A percentile compares a stretch with the other conserved stretches of the same genome.
phyloP scores from a whole-genome alignment of 768 basidiomycete genomes.

The Suillus clintonianus region DNA sequence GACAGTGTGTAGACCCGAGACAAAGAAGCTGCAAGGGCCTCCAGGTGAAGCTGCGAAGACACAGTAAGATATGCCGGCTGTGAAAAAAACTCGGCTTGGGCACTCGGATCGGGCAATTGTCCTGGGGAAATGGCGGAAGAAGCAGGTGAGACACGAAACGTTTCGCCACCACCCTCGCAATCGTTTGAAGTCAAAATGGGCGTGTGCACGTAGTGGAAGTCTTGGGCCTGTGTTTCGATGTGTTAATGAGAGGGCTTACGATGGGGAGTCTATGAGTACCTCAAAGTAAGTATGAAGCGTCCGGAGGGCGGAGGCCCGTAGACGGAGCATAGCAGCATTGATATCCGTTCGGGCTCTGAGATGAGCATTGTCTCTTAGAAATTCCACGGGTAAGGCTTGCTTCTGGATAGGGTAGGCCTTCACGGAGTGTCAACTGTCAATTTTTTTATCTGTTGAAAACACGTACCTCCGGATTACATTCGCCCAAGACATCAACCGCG shows the following conservation, averaged over 20 bases:
- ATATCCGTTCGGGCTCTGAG: conserved; percentile 79
- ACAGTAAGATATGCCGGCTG: conserved; percentile 86
- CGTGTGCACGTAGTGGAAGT: conserved; percentile 77
- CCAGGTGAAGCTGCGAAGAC: conserved; percentile 94
- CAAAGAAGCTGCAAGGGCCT: conserved; percentile 76
- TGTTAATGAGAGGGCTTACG: conserved; percentile 17
- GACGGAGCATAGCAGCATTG: conserved; percentile 72
- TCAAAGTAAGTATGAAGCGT: conserved; percentile 71
- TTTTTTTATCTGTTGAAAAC: conserved; percentile 2
- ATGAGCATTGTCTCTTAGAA: conserved; percentile 85
- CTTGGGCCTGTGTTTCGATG: conserved; percentile 54
- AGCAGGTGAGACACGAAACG: conserved; percentile 67
- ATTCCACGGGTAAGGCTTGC: conserved; percentile 73
- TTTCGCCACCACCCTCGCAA: conserved; percentile 95
- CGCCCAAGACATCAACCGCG: conserved; percentile 51
- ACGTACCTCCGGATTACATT: conserved; percentile 56
- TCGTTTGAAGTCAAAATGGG: conserved; percentile 91
- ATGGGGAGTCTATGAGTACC: conserved; percentile 38
- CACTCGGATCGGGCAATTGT: conserved; percentile 12
- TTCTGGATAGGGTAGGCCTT: conserved; percentile 93
- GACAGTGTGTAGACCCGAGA: conserved; percentile 89
- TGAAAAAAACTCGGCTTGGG: conserved; percentile 65
- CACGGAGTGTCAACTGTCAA: conserved; percentile 19
- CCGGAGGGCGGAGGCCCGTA: conserved; percentile 60
- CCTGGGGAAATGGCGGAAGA: conserved; percentile 20